Percentiles rank a stretch among this genome's conserved stretches.
Conservation (phyloP, 2,329 filamentous ascomycete genomes). For the Lomentospora prolificans region DNA sequence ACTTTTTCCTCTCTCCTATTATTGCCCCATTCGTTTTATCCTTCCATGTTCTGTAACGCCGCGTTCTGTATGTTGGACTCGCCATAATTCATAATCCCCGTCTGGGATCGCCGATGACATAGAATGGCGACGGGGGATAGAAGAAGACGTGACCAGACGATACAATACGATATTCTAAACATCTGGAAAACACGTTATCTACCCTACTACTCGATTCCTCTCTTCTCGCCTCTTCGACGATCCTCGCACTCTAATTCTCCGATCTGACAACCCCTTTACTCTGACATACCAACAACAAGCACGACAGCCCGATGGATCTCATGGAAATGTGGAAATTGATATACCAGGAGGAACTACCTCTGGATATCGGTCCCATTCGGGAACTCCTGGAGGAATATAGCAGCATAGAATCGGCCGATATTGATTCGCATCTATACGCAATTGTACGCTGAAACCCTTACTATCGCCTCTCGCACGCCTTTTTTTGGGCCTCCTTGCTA, state of each 20-base stretch:
- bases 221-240: background rate
- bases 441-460: conserved; percentile 10
- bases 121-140: background rate
- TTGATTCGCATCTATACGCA: conserved; percentile 19
- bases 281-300: background rate
- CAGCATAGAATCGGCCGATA: conserved; percentile 22
- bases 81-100: background rate
- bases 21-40: background rate
- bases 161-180: background rate
- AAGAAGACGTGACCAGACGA: background rate
- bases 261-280: too few relatives aligned
- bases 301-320: conserved; percentile 11
- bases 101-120: background rate
- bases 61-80: background rate
- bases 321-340: conserved; percentile 13
- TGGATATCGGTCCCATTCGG: conserved; percentile 25
- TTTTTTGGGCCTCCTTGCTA: too few relatives aligned
- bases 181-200: background rate
- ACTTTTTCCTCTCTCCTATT: background rate
- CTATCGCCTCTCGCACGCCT: background rate
- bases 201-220: background rate
- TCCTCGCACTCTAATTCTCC: background rate
- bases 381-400: conserved; percentile 29
- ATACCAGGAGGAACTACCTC: conserved; percentile 19
- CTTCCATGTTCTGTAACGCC: background rate